Evolutionary conservation across 2,329 filamentous ascomycete species (phyloP).

Genomic region (Ophiostoma fasciatum): DNA sequence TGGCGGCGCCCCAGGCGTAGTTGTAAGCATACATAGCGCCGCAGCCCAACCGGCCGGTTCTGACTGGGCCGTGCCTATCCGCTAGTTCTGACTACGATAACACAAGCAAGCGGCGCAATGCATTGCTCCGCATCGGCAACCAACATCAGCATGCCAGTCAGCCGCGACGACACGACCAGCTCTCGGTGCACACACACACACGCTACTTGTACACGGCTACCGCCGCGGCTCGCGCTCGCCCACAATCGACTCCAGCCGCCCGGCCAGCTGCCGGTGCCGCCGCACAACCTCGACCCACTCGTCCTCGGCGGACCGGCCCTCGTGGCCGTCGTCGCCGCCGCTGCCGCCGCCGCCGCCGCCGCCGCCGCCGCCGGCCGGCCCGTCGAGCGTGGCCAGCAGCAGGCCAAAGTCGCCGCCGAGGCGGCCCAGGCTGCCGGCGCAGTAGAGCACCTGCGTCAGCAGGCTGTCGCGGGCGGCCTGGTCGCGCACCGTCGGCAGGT

Average conservation of each 20-base stretch:
- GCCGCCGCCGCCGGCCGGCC: conserved; percentile 18
- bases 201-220: conserved; percentile 23
- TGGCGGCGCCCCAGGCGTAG: no score
- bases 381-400: conserved; percentile 53
- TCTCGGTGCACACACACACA: no score
- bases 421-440: conserved; percentile 76
- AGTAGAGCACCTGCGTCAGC: conserved; percentile 84
- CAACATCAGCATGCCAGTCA: no score
- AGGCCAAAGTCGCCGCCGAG: conserved; percentile 88
- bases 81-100: no score
- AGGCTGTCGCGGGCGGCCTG: conserved; percentile 71
- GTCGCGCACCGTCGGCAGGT: conserved; percentile 71
- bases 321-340: no score
- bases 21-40: no score
- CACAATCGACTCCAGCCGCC: conserved; percentile 56
- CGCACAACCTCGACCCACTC: conserved; percentile 86
- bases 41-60: no score
- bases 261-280: conserved; percentile 73
- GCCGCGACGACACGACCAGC: no score
- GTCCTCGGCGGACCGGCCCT: no score
- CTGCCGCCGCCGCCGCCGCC: conserved; percentile 22
- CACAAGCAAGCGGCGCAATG: no score
- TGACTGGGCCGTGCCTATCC: no score
- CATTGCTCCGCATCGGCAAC: no score
- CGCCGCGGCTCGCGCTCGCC: conserved; percentile 30